phyloP scores from a whole-genome alignment of 2,329 filamentous ascomycete genomes.

The Ceratocystis destructans region DNA sequence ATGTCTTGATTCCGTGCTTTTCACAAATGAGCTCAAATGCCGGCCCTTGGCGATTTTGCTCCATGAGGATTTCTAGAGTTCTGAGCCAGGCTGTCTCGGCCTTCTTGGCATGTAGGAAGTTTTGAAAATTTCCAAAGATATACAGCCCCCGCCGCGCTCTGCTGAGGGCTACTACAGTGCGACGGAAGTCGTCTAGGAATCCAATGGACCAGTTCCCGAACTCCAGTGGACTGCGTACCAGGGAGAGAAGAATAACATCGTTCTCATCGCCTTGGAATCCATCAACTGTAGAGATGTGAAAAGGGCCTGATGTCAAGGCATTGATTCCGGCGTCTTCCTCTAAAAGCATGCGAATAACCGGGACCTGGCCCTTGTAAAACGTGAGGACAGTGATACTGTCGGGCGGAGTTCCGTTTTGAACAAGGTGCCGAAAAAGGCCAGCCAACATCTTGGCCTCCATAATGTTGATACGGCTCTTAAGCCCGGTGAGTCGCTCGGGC shows the following conservation, averaged over 20 bases:
- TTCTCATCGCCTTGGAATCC: slow-evolving; percentile 89
- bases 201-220: slow-evolving; percentile 40
- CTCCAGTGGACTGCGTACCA: slow-evolving; percentile 55
- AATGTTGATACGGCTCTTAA: slow-evolving; percentile 54
- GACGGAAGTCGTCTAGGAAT: slow-evolving; percentile 53
- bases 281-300: slow-evolving; percentile 66
- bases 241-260: slow-evolving; percentile 63
- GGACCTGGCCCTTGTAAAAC: slow-evolving; percentile 77
- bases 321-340: slow-evolving; percentile 24
- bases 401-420: slow-evolving; percentile 48
- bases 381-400: slow-evolving; percentile 64
- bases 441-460: slow-evolving; percentile 65
- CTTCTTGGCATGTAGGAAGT: slow-evolving; percentile 35
- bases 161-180: slow-evolving; percentile 45
- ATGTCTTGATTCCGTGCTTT: neutral
- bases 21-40: neutral
- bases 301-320: slow-evolving; percentile 22
- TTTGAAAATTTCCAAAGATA: slow-evolving; percentile 62
- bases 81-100: slow-evolving; percentile 29
- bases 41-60: slow-evolving; percentile 34
- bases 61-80: slow-evolving; percentile 12
- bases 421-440: slow-evolving; percentile 56
- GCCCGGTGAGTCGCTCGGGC: slow-evolving; percentile 48
- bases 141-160: slow-evolving; percentile 70
- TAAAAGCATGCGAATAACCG: slow-evolving; percentile 42